phyloP scores from a whole-genome alignment of 495 filamentous ascomycete genomes.

The Talaromyces proteolyticus region DNA sequence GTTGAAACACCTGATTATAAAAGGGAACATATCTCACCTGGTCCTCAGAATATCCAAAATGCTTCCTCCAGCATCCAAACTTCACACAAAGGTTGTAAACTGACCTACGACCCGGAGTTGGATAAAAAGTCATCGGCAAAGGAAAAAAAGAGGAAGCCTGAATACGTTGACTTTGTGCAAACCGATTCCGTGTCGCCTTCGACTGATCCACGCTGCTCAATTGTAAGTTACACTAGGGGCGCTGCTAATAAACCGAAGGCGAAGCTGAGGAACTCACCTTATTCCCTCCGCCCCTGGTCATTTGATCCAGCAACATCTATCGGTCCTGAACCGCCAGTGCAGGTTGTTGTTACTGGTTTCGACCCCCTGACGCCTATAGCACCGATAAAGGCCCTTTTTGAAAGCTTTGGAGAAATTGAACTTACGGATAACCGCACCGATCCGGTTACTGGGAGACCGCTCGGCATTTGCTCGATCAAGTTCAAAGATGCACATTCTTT shows the following conservation, averaged over 20 bases:
- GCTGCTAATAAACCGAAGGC: conserved; percentile 63
- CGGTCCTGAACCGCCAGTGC: conserved; percentile 80
- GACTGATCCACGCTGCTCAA: conserved; percentile 70
- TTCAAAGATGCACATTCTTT: conserved; percentile 68
- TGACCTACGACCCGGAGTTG: conserved; percentile 69
- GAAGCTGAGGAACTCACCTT: conserved; percentile 69
- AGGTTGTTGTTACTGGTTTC: conserved; percentile 89
- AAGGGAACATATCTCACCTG: too few relatives aligned
- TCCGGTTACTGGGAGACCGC: conserved; percentile 83
- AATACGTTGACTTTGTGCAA: conserved; percentile 64
- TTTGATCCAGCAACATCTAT: conserved; percentile 78
- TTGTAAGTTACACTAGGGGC: conserved; percentile 51
- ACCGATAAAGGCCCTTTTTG: conserved; percentile 74
- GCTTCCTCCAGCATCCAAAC: neutral
- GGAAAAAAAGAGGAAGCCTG: conserved; percentile 64
- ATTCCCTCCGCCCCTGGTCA: conserved; percentile 66
- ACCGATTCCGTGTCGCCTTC: conserved; percentile 61
- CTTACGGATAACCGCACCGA: conserved; percentile 87
- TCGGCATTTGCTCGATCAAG: conserved; percentile 85
- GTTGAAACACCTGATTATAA: too few relatives aligned
- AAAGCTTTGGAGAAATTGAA: conserved; percentile 81
- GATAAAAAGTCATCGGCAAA: conserved; percentile 53
- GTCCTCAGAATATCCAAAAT: neutral
- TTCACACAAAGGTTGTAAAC: conserved; percentile 55
- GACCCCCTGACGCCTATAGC: conserved; percentile 78